A percentile compares a stretch with the other conserved stretches of the same genome.
Conservation (phyloP, 495 filamentous ascomycete genomes). For the Neurospora intermedia region DNA sequence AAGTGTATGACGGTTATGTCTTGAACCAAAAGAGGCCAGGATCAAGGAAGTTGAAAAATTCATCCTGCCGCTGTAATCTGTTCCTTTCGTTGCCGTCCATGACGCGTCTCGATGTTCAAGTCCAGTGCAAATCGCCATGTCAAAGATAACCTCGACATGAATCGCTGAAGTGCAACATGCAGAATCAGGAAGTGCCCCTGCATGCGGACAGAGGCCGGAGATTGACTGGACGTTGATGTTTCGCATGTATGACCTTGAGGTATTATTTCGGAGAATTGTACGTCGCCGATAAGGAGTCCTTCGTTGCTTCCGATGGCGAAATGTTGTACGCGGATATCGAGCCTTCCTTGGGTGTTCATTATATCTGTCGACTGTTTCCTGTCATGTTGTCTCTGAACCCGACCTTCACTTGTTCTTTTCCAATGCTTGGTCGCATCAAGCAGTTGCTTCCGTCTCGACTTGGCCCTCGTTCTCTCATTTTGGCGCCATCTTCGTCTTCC, state of each 20-base stretch:
- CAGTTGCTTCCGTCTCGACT: neutral
- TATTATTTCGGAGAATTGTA: neutral
- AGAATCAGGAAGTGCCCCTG: neutral
- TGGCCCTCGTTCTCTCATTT: neutral
- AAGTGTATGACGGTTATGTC: neutral
- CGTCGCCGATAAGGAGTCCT: neutral
- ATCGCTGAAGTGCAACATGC: neutral
- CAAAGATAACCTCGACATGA: neutral
- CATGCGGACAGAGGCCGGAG: neutral
- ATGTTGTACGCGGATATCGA: neutral
- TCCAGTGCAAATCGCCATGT: neutral
- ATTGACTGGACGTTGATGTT: neutral
- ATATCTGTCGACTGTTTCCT: neutral
- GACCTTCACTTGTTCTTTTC: neutral
- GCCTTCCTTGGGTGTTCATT: neutral
- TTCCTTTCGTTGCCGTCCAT: neutral
- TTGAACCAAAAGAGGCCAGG: neutral
- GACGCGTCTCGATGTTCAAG: neutral
- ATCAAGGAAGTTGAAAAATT: neutral
- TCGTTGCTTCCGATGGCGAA: neutral
- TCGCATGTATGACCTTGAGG: neutral
- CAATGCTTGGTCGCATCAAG: neutral
- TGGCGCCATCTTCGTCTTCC: neutral
- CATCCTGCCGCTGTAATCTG: neutral
- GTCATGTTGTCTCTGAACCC: neutral